These are phyloP conservation scores for Leptographium lundbergii DNA, from an alignment of 2,329 filamentous ascomycete genomes.

Conservation along the genomic window DNA sequence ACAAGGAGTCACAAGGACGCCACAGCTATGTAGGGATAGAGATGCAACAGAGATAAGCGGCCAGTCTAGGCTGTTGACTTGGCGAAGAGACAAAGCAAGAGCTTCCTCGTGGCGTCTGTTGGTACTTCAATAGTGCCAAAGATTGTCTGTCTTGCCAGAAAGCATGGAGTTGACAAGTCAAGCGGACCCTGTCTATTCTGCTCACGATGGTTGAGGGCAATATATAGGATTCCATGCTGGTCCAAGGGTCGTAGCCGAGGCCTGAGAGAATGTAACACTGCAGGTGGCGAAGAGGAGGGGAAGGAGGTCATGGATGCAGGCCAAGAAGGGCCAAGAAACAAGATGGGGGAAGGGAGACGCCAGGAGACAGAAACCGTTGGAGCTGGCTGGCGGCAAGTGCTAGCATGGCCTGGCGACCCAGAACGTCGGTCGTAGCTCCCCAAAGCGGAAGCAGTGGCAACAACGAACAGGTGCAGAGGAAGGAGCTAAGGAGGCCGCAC, in stretches of 20 bases:
- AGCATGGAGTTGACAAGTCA: neutral
- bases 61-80: no score
- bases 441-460: neutral
- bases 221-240: neutral
- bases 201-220: neutral
- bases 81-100: no score
- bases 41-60: neutral
- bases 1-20: neutral
- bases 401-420: neutral
- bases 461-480: neutral
- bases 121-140: no score
- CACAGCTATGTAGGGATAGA: neutral
- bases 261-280: neutral
- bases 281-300: neutral
- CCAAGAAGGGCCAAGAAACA: neutral
- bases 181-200: neutral
- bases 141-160: neutral
- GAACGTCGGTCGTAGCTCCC: neutral
- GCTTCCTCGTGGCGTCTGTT: no score
- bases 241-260: neutral
- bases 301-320: neutral
- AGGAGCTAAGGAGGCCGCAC: no score
- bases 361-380: neutral
- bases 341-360: neutral
- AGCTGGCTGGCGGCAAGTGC: neutral